phyloP scores from a whole-genome alignment of 805 yeast genomes.

The Myxozyma neotropica region DNA sequence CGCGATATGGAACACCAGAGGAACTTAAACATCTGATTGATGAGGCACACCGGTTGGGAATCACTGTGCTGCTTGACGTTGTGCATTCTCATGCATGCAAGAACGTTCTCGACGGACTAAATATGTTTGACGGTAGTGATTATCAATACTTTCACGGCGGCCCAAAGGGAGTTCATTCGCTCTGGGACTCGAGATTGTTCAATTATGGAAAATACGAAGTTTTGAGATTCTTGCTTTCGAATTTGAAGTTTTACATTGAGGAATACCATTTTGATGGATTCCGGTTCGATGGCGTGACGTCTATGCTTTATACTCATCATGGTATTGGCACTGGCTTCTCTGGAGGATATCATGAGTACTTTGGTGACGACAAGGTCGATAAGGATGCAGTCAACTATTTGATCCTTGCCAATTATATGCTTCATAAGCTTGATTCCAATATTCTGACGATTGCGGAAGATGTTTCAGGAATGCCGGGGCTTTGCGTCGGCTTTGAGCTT shows the following conservation, averaged over 20 bases:
- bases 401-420: constrained; percentile 85
- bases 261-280: constrained; percentile 91
- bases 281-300: constrained; percentile 94
- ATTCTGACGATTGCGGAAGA: constrained; percentile 91
- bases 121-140: constrained; percentile 92
- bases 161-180: constrained; percentile 81
- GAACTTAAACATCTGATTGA: constrained; percentile 89
- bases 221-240: constrained; percentile 78
- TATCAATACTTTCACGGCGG: constrained; percentile 94
- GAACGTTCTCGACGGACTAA: constrained; percentile 90
- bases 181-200: constrained; percentile 96
- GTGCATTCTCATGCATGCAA: constrained; percentile 97
- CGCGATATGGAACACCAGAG: constrained; percentile 94
- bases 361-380: constrained; percentile 73
- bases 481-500: constrained; percentile 67
- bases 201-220: constrained; percentile 92
- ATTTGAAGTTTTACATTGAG: constrained; percentile 80
- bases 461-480: constrained; percentile 95
- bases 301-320: constrained; percentile 89
- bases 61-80: constrained; percentile 82
- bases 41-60: constrained; percentile 85
- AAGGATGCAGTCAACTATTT: constrained; percentile 82
- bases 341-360: constrained; percentile 91
- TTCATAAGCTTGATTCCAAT: constrained; percentile 55
- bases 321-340: constrained; percentile 87